phyloP scores from a whole-genome alignment of 306 rosid species.

The Medicago lupulina region DNA sequence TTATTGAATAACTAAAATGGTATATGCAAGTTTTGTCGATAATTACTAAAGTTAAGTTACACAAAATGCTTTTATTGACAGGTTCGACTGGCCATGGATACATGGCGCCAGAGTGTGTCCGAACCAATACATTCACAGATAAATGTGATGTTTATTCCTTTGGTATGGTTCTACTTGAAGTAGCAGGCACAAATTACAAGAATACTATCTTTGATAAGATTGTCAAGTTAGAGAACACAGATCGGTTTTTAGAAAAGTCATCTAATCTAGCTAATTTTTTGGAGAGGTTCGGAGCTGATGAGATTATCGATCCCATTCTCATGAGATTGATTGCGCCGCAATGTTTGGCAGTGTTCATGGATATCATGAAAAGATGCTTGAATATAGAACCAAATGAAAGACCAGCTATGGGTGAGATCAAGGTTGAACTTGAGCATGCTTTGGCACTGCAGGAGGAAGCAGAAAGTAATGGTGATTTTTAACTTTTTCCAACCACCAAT shows the following conservation, averaged over 20 bases:
- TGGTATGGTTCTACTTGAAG: constrained; percentile 53
- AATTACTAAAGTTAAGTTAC: constrained; percentile 22
- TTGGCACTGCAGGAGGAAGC: constrained; percentile 4
- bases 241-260: no score
- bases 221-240: no score
- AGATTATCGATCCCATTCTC: constrained; percentile 36
- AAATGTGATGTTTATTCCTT: constrained; percentile 53
- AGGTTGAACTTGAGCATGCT: constrained; percentile 2
- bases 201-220: not conserved
- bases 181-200: not conserved
- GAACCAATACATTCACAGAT: not conserved
- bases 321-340: constrained; percentile 32
- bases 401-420: not conserved
- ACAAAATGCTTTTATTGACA: not conserved
- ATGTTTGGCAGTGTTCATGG: constrained; percentile 12
- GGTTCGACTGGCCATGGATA: not conserved
- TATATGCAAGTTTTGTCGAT: no score
- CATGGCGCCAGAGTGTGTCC: not conserved
- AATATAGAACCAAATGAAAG: not conserved
- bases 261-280: not conserved
- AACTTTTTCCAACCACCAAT: not conserved
- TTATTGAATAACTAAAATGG: no score
- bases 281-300: not conserved
- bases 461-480: not conserved
- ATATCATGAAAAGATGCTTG: constrained; percentile 35